Evolutionary conservation across 768 basidiomycete species (phyloP), one percentile per base, ranked within the genome.

Genomic region (Omphalotus guepiniiformis): DNA sequence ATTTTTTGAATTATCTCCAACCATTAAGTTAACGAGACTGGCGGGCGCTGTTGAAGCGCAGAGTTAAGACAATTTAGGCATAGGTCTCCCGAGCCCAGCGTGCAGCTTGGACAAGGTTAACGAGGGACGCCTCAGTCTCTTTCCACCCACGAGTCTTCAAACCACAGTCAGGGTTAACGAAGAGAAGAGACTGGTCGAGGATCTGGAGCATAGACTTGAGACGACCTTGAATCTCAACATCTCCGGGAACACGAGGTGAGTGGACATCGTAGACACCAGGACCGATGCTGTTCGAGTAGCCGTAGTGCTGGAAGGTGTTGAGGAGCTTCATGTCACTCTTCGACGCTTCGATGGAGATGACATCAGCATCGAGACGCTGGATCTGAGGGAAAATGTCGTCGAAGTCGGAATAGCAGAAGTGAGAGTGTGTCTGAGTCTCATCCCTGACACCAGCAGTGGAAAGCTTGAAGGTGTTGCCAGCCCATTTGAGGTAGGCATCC

Each of bases 261-360:
- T 98, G 96, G 73, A 99, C 96, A 67, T 97, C 94, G 65, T 96
- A 96, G 63, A 96, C 92, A 79, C 93, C 95, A 16, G 95, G 95
- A 49, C 95, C 93, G 63, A 98, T 97, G 73, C 91, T 85, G 78
- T 93, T 95, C 48, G 90, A 88, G 79, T 98, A 98, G 36, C 89
- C 88, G 68, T 91, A 88, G 50, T 87, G 75, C 78, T 90, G 85
- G 88, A 98, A 99, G 59, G 92, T 93, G 53, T 83, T 80, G 61
- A 99, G 74, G 51, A 99, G 80, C 76, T 98, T 98, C 85, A 98
- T 85, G 79, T 97, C 94, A 59, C 85, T 86, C 88, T 98, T 97
- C 55, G 93, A 95, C 39, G 93, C 93, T 70, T 97, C 94, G 63
- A 97, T 96, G 44, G 93, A 95, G 73, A 99, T 98, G 67, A 96